phyloP scores from a whole-genome alignment of 1,284 basidiomycete genomes.

The Pseudomicrostroma phylloplanum region DNA sequence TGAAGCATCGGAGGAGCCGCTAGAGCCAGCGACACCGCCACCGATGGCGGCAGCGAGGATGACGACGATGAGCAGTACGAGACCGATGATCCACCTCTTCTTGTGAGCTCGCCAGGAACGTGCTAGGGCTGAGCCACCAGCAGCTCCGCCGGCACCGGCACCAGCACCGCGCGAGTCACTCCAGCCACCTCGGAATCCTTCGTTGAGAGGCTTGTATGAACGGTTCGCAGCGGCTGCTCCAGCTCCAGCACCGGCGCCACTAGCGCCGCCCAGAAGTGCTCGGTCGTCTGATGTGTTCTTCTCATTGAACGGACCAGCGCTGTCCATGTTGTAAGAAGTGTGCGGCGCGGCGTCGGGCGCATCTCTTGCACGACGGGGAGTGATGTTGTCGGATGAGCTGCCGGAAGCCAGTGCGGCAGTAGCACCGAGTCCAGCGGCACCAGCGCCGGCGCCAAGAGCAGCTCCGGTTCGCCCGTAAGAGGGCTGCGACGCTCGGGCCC shows the following conservation, averaged over 20 bases:
- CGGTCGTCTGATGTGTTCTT: background rate
- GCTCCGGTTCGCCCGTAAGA: too few relatives aligned
- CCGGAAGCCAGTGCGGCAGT: too few relatives aligned
- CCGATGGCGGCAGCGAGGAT: slow-evolving; percentile 23
- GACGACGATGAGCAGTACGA: slow-evolving; percentile 15
- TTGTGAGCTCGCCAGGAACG: slow-evolving; percentile 10
- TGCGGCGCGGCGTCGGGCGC: background rate
- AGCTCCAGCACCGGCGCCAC: background rate
- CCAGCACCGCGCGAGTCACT: background rate
- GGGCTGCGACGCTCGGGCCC: too few relatives aligned
- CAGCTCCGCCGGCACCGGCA: slow-evolving; percentile 14
- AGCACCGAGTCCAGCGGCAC: too few relatives aligned
- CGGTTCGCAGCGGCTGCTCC: background rate
- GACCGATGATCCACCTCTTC: slow-evolving; percentile 19
- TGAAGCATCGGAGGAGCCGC: too few relatives aligned
- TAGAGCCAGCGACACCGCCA: slow-evolving; percentile 17
- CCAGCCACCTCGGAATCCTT: background rate
- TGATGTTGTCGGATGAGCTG: background rate
- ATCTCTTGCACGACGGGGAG: background rate
- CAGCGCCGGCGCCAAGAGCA: too few relatives aligned
- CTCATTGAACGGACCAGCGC: background rate
- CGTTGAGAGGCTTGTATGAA: background rate
- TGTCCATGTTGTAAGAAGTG: slow-evolving; percentile 6
- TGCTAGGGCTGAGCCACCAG: background rate
- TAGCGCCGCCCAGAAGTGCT: too few relatives aligned